These are phyloP conservation scores for Neoarthrinium moseri DNA, from an alignment of 2,329 filamentous ascomycete genomes.

Conservation along the genomic window DNA sequence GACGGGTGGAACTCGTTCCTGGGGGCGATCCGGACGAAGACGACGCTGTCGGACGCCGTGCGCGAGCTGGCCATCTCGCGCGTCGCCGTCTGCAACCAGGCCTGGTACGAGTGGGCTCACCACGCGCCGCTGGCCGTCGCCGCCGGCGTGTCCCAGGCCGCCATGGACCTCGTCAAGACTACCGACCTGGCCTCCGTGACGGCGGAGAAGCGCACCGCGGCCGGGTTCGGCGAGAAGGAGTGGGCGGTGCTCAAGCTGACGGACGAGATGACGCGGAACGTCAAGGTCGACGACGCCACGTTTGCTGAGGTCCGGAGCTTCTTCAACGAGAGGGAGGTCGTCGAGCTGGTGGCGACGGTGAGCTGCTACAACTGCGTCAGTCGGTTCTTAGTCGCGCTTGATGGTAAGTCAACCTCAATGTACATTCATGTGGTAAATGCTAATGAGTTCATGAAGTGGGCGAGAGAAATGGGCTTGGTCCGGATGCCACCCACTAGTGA, in stretches of 20 bases:
- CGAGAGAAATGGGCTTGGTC: constrained; percentile 54
- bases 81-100: constrained; percentile 75
- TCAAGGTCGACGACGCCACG: constrained; percentile 66
- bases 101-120: constrained; percentile 83
- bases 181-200: constrained; percentile 20
- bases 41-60: constrained; percentile 50
- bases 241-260: constrained; percentile 71
- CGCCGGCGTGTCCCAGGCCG: constrained; percentile 55
- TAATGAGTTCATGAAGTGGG: constrained; percentile 41
- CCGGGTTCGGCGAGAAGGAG: constrained; percentile 55
- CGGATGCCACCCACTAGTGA: constrained; percentile 36
- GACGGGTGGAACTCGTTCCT: constrained; percentile 75
- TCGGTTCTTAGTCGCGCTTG: constrained; percentile 77
- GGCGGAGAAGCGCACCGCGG: constrained; percentile 23
- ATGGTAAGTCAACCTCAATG: constrained; percentile 52
- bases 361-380: constrained; percentile 81
- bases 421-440: constrained; percentile 19
- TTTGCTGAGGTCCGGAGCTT: constrained; percentile 61
- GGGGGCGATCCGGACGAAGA: constrained; percentile 58
- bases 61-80: constrained; percentile 80
- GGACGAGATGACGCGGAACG: constrained; percentile 79
- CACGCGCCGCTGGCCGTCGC: constrained; percentile 67
- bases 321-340: constrained; percentile 70
- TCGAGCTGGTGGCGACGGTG: constrained; percentile 78
- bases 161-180: constrained; percentile 42